phyloP scores from a whole-genome alignment of 257 asterid genomes.

The Lycium ferocissimum region DNA sequence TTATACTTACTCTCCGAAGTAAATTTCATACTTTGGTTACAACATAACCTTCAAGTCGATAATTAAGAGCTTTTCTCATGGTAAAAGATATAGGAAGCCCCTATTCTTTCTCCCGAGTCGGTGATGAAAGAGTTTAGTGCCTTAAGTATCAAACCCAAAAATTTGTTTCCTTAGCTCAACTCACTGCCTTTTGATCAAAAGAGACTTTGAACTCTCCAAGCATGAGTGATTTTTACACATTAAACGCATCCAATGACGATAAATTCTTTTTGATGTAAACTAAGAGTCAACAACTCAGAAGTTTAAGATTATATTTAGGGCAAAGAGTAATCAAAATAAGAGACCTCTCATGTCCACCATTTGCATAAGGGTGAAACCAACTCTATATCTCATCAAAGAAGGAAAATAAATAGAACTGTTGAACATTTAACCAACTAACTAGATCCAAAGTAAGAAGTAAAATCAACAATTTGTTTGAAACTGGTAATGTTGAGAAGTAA shows the following conservation, averaged over 20 bases:
- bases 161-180: neutral
- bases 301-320: neutral
- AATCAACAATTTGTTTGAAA: neutral
- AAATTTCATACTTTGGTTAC: neutral
- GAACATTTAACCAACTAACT: neutral
- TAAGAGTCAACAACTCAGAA: neutral
- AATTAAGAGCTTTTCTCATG: neutral
- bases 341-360: neutral
- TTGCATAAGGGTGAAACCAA: constrained; percentile 13
- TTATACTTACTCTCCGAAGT: neutral
- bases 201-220: neutral
- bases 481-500: neutral
- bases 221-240: neutral
- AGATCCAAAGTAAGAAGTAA: neutral
- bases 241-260: neutral
- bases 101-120: neutral
- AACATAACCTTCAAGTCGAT: neutral
- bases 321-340: neutral
- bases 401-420: too few relatives aligned
- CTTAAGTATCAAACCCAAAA: neutral
- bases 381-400: neutral
- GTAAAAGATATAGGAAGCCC: neutral
- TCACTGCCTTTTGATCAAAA: neutral
- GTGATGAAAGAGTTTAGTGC: neutral
- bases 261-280: neutral